A percentile compares a stretch with the other conserved stretches of the same genome.
Conservation (phyloP, 2,329 filamentous ascomycete species). For the Sarocladiaceae sp. region DNA sequence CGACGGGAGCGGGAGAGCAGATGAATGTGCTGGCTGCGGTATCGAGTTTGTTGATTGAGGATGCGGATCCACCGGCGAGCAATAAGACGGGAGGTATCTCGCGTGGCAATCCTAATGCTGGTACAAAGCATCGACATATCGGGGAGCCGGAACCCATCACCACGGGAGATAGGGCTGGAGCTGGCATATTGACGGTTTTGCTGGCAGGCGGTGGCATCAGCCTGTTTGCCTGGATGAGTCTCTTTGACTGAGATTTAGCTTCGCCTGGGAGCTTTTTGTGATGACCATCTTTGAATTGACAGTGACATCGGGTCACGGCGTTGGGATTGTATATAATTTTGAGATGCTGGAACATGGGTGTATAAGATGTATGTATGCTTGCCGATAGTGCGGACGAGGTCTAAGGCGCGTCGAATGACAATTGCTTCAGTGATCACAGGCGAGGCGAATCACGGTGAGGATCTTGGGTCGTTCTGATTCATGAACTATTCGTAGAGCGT, state of each 20-base stretch:
- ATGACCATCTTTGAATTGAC: too few relatives aligned
- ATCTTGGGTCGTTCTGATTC: not conserved
- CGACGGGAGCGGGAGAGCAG: conserved; percentile 50
- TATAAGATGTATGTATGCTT: too few relatives aligned
- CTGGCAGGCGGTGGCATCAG: conserved; percentile 32
- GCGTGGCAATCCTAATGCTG: conserved; percentile 33
- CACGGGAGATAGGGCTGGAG: conserved; percentile 10
- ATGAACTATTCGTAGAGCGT: too few relatives aligned
- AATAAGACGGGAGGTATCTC: conserved; percentile 45
- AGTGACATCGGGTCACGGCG: too few relatives aligned
- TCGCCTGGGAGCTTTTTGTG: not conserved
- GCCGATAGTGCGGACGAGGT: too few relatives aligned
- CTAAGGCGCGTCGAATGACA: too few relatives aligned
- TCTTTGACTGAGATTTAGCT: conserved; percentile 1
- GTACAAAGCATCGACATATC: conserved; percentile 14
- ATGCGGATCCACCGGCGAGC: conserved; percentile 35
- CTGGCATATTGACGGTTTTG: conserved; percentile 21
- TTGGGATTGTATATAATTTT: too few relatives aligned
- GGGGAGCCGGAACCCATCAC: conserved; percentile 8
- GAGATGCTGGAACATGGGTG: too few relatives aligned
- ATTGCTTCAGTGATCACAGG: too few relatives aligned
- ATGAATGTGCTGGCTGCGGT: conserved; percentile 53
- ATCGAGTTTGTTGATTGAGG: conserved; percentile 39
- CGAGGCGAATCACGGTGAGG: too few relatives aligned
- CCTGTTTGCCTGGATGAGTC: conserved; percentile 44